phyloP scores from a whole-genome alignment of 2,329 filamentous ascomycete genomes.

The Monilinia fructicola region DNA sequence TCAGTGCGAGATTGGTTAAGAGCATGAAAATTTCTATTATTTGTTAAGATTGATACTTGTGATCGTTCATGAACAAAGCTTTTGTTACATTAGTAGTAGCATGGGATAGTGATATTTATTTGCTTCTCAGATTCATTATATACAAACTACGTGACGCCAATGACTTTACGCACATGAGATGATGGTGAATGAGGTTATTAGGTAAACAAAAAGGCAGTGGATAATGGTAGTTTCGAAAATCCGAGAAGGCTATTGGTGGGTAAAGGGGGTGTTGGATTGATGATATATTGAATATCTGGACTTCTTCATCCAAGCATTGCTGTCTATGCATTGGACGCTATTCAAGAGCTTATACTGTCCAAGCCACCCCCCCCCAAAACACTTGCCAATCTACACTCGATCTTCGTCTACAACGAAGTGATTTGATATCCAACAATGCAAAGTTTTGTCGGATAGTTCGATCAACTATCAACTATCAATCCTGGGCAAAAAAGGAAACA shows the following conservation, averaged over 20 bases:
- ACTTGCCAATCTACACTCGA: not conserved
- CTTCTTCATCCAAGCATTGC: no score
- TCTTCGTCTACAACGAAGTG: not conserved
- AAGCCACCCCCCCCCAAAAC: not conserved
- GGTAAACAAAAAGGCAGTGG: no score
- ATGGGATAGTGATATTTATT: not conserved
- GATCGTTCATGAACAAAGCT: not conserved
- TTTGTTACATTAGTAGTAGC: not conserved
- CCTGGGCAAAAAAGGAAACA: conserved; percentile 2
- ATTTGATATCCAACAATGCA: not conserved
- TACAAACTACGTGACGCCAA: no score
- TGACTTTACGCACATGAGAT: no score
- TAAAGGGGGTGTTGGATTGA: no score
- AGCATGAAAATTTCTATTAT: not conserved
- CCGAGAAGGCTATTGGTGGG: no score
- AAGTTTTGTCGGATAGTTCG: not conserved
- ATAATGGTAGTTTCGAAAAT: no score
- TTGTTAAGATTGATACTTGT: not conserved
- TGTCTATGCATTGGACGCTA: not conserved
- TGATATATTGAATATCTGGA: no score
- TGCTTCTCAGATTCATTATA: not conserved
- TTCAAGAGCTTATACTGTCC: not conserved
- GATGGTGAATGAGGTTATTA: no score
- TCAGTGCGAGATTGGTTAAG: not conserved
- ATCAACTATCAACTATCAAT: not conserved